These are phyloP conservation scores for Phyllosticta capitalensis DNA, from an alignment of 2,329 filamentous ascomycete genomes.

Conservation along the genomic window DNA sequence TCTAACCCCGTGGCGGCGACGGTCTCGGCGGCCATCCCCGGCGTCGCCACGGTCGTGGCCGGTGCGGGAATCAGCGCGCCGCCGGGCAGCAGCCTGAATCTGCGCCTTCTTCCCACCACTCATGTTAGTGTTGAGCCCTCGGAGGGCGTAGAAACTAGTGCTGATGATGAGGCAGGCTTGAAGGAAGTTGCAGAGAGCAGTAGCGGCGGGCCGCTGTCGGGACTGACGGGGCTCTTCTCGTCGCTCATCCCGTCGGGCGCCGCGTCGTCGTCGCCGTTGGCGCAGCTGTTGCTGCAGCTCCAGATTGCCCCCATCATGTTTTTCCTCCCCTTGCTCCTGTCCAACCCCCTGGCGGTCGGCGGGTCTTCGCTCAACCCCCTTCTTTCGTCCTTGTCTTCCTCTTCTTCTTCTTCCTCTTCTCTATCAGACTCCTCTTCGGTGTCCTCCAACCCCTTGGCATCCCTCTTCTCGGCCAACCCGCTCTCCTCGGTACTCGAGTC, in stretches of 20 bases:
- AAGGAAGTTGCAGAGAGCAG: background rate
- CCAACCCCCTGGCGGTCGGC: background rate
- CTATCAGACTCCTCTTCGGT: background rate
- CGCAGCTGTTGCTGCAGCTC: background rate
- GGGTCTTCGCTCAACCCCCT: background rate
- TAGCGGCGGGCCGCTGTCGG: too few relatives aligned
- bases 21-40: background rate
- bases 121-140: background rate
- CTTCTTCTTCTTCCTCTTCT: too few relatives aligned
- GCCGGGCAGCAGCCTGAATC: too few relatives aligned
- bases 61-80: background rate
- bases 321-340: background rate
- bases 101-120: too few relatives aligned
- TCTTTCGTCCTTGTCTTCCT: background rate
- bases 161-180: background rate
- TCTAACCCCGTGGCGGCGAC: background rate
- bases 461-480: background rate
- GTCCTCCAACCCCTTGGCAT: background rate
- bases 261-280: background rate
- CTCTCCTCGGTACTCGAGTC: background rate
- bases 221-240: background rate
- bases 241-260: background rate
- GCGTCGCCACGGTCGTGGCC: background rate
- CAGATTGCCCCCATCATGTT: background rate
- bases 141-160: background rate